phyloP scores from a whole-genome alignment of 1,284 basidiomycete species.

The Pterula multifida region DNA sequence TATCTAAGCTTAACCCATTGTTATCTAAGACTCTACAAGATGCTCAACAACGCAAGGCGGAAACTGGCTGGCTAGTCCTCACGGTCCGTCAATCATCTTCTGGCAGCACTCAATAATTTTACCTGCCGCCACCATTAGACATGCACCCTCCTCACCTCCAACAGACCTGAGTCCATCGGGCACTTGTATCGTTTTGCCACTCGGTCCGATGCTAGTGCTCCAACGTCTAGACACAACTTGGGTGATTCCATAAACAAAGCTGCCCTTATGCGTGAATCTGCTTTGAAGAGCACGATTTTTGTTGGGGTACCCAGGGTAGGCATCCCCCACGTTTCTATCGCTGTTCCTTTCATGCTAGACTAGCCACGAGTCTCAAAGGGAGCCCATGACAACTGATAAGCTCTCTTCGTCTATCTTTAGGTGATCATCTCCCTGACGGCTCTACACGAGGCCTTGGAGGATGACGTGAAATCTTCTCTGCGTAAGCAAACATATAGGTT shows the following conservation, averaged over 20 bases:
- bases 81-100: constrained; percentile 58
- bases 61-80: constrained; percentile 76
- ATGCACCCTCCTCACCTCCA: constrained; percentile 73
- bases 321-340: constrained; percentile 14
- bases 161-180: constrained; percentile 70
- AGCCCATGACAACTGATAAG: constrained; percentile 6
- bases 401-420: constrained; percentile 25
- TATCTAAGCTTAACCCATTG: constrained; percentile 38
- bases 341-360: constrained; percentile 10
- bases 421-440: constrained; percentile 77
- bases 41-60: constrained; percentile 51
- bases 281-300: constrained; percentile 89
- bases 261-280: constrained; percentile 84
- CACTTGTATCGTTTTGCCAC: constrained; percentile 73
- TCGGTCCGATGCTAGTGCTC: constrained; percentile 31
- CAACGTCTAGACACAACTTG: constrained; percentile 29
- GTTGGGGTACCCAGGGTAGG: constrained; percentile 82
- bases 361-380: constrained; percentile 8
- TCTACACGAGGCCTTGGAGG: constrained; percentile 62
- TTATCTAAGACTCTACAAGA: constrained; percentile 49
- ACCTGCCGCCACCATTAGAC: constrained; percentile 37
- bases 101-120: constrained; percentile 7
- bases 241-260: constrained; percentile 54
- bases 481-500: constrained; percentile 60
- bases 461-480: constrained; percentile 64